Evolutionary conservation across 805 yeast species (phyloP).

Genomic region (Saccharomycopsis malanga): DNA sequence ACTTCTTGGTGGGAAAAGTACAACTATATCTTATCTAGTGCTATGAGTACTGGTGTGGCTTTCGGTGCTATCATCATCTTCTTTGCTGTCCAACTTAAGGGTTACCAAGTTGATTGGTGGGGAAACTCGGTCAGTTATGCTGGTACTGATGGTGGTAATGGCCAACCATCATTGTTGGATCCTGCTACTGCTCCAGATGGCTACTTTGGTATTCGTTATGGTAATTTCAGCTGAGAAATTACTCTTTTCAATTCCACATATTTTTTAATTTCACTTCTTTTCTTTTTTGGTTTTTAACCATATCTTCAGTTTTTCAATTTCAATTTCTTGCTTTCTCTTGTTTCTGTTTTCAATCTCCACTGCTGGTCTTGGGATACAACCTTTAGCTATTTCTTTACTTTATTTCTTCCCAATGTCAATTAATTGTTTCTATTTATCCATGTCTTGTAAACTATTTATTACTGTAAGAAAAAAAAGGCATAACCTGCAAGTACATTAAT

Average conservation of each 20-base stretch:
- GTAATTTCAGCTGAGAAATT: slow-evolving; percentile 2
- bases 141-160: slow-evolving; percentile 35
- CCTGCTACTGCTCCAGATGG: slow-evolving; percentile 29
- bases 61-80: slow-evolving; percentile 48
- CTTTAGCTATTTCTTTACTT: too few species aligned
- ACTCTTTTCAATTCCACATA: background rate
- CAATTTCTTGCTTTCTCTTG: too few species aligned
- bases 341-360: too few species aligned
- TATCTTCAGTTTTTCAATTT: background rate
- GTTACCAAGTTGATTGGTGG: slow-evolving; percentile 52
- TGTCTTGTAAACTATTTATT: too few species aligned
- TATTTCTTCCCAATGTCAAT: too few species aligned
- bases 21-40: slow-evolving; percentile 47
- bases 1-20: slow-evolving; percentile 50
- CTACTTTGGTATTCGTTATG: slow-evolving; percentile 30
- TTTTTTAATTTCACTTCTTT: background rate
- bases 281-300: background rate
- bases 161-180: slow-evolving; percentile 23
- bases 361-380: too few species aligned
- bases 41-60: slow-evolving; percentile 56
- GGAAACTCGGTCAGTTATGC: slow-evolving; percentile 40
- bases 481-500: too few species aligned
- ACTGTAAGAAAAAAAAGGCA: too few species aligned
- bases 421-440: too few species aligned
- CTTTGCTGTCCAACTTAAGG: slow-evolving; percentile 42